Conservation (phyloP, 1,284 basidiomycete species). For the Rhodotorula sp. region DNA sequence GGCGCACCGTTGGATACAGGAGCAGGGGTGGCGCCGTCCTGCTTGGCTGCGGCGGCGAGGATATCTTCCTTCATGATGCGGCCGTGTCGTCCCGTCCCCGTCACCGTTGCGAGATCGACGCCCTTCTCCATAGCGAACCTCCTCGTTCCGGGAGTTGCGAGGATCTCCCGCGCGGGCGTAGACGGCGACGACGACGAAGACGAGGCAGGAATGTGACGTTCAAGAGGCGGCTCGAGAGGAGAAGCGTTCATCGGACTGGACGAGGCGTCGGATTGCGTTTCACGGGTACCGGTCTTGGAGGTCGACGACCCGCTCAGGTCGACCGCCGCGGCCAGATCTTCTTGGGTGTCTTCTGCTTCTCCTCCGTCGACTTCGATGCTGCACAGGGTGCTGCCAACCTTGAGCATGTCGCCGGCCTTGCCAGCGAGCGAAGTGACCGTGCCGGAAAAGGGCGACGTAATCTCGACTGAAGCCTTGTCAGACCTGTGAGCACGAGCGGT, state of each 20-base stretch:
- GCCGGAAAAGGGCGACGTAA: slow-evolving; percentile 84
- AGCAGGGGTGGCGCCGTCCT: too few relatives aligned
- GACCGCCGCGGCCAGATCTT: neutral
- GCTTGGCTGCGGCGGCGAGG: slow-evolving; percentile 4
- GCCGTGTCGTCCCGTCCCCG: slow-evolving; percentile 70
- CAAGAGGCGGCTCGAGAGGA: neutral
- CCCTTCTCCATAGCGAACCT: slow-evolving; percentile 68
- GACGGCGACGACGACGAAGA: neutral
- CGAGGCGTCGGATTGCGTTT: neutral
- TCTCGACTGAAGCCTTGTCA: slow-evolving; percentile 92
- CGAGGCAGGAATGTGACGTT: neutral
- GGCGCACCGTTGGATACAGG: neutral
- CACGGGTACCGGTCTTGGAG: slow-evolving; percentile 23
- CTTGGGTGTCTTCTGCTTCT: slow-evolving; percentile 7
- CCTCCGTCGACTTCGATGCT: slow-evolving; percentile 75
- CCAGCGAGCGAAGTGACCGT: slow-evolving; percentile 69
- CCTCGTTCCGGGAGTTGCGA: slow-evolving; percentile 74
- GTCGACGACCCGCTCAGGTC: slow-evolving; percentile 5
- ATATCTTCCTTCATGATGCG: slow-evolving; percentile 74
- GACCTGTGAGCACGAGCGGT: slow-evolving; percentile 49
- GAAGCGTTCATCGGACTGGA: neutral
- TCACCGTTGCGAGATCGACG: slow-evolving; percentile 59
- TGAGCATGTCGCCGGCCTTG: slow-evolving; percentile 77
- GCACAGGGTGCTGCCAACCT: slow-evolving; percentile 80
- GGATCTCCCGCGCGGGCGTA: slow-evolving; percentile 46